Evolutionary conservation across 2,329 filamentous ascomycete genomes (phyloP).

Genomic region (Neofusicoccum ribis): DNA sequence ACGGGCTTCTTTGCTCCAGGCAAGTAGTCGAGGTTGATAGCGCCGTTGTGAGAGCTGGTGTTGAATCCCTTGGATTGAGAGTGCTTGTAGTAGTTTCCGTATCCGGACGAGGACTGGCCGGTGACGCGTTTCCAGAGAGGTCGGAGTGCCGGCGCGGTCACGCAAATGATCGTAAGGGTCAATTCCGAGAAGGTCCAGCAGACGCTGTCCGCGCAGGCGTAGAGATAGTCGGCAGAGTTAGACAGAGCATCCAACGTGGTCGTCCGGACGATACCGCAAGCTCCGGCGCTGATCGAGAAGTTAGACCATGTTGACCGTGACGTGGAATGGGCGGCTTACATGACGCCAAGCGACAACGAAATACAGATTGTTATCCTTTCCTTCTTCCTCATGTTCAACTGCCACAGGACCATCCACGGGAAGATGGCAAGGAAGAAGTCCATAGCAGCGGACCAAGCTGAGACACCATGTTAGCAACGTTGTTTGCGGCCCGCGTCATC

Average conservation of each 20-base stretch:
- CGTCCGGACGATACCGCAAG: conserved; percentile 29
- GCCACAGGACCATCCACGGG: conserved; percentile 30
- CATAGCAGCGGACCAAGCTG: conserved; percentile 21
- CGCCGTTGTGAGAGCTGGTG: background rate
- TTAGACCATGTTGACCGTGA: too few species aligned
- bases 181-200: conserved; percentile 32
- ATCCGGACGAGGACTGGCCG: conserved; percentile 5
- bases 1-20: background rate
- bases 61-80: conserved; percentile 6
- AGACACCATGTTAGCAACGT: too few species aligned
- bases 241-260: conserved; percentile 27
- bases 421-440: conserved; percentile 32
- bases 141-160: conserved; percentile 31
- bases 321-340: background rate
- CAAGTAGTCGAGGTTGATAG: conserved; percentile 16
- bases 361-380: conserved; percentile 35
- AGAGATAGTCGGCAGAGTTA: conserved; percentile 21
- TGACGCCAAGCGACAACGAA: conserved; percentile 30
- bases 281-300: conserved; percentile 20
- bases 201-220: conserved; percentile 22
- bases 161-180: conserved; percentile 31
- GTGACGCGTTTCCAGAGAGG: conserved; percentile 24
- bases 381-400: conserved; percentile 29
- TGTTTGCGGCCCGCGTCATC: background rate
- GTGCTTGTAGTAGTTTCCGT: conserved; percentile 13